Evolutionary conservation across 441 rosid genomes (phyloP).

Genomic region (Lepidium campestre): DNA sequence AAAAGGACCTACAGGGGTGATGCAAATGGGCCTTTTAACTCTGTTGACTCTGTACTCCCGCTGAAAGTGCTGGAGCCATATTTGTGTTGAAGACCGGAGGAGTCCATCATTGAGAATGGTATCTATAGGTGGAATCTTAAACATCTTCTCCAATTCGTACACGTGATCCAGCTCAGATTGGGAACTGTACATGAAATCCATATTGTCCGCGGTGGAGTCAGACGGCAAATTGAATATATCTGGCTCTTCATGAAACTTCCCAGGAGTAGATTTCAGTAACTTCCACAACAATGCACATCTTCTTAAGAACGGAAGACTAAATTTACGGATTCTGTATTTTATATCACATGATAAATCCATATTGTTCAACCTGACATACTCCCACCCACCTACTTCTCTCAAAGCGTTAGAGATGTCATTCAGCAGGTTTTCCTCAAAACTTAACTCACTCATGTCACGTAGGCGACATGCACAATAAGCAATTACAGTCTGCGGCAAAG

Average conservation of each 20-base stretch:
- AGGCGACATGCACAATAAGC: conserved; percentile 41
- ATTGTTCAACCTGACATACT: conserved; percentile 48
- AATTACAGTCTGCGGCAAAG: conserved; percentile 68
- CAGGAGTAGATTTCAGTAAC: conserved; percentile 54
- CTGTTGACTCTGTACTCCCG: conserved; percentile 38
- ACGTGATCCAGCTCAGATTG: conserved; percentile 55
- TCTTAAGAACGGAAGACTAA: conserved; percentile 82
- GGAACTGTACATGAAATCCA: conserved; percentile 31
- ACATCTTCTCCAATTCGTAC: conserved; percentile 64
- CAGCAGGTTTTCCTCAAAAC: conserved; percentile 42
- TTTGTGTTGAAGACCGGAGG: conserved; percentile 44
- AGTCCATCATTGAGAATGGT: conserved; percentile 50
- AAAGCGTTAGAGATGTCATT: conserved; percentile 51
- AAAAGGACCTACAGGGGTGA: conserved; percentile 73
- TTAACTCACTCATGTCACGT: conserved; percentile 27
- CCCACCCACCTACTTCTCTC: conserved; percentile 46
- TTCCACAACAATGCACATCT: conserved; percentile 94
- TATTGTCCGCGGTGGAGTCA: conserved; percentile 27
- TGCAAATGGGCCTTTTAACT: conserved; percentile 33
- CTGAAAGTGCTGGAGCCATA: conserved; percentile 71
- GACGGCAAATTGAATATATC: conserved; percentile 32
- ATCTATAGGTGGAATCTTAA: conserved; percentile 70
- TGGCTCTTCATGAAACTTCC: conserved; percentile 49
- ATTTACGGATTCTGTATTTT: conserved; percentile 49
- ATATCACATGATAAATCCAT: conserved; percentile 47